A percentile compares a stretch with the other conserved stretches of the same genome.
Evolutionary conservation across 148 eudicot species (phyloP).

Genomic region (Camellia sinensis): DNA sequence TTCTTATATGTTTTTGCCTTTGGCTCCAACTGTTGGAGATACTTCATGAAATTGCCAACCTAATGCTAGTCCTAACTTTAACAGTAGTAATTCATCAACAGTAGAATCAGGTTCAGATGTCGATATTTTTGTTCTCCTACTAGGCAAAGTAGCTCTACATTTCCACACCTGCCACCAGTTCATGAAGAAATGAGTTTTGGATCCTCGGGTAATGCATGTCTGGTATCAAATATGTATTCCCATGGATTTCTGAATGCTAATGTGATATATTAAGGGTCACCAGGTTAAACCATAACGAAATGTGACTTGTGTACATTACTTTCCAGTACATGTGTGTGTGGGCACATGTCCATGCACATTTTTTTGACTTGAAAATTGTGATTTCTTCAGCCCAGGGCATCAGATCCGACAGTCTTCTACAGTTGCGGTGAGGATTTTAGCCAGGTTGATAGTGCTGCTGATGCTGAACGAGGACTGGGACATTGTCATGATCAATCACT

Average conservation of each 20-base stretch:
- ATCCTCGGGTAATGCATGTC: neutral
- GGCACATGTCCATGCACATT: neutral
- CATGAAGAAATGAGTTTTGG: slow-evolving; percentile 54
- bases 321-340: neutral
- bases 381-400: slow-evolving; percentile 39
- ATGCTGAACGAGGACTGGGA: slow-evolving; percentile 18
- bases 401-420: slow-evolving; percentile 43
- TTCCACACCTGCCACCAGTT: slow-evolving; percentile 40
- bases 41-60: too few relatives aligned
- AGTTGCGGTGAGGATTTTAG: slow-evolving; percentile 48
- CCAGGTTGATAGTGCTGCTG: slow-evolving; percentile 21
- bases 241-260: neutral
- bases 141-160: slow-evolving; percentile 35
- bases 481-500: slow-evolving; percentile 19
- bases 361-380: slow-evolving; percentile 10
- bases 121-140: slow-evolving; percentile 43
- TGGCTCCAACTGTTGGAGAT: too few relatives aligned
- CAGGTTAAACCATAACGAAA: neutral
- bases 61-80: neutral
- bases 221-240: too few relatives aligned
- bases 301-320: neutral
- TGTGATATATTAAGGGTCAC: neutral
- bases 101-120: slow-evolving; percentile 52
- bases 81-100: slow-evolving; percentile 35
- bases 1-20: slow-evolving; percentile 2